phyloP scores from a whole-genome alignment of 2,329 filamentous ascomycete genomes.

The Tolypocladium cylindrosporum region DNA sequence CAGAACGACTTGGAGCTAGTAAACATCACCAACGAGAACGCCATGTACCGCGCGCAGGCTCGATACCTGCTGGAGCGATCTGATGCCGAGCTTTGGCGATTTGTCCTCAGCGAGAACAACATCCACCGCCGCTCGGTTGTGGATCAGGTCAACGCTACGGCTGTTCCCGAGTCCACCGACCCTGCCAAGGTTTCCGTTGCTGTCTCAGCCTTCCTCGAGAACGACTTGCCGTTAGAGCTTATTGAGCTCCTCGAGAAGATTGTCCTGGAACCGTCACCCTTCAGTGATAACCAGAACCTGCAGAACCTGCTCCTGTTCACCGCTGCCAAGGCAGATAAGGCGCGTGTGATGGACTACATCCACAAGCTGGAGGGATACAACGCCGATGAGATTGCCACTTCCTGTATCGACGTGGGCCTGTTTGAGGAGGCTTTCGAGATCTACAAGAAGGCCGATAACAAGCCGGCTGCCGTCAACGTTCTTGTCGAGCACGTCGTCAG shows the following conservation, averaged over 20 bases:
- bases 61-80: conserved; percentile 87
- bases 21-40: conserved; percentile 96
- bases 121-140: conserved; percentile 87
- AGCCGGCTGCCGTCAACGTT: conserved; percentile 77
- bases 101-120: conserved; percentile 93
- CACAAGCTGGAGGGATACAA: conserved; percentile 83
- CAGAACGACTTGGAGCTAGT: conserved; percentile 96
- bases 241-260: conserved; percentile 99
- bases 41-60: conserved; percentile 98
- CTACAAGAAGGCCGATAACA: conserved; percentile 94
- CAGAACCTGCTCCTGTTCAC: conserved; percentile 96
- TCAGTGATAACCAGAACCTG: conserved; percentile 93
- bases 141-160: conserved; percentile 92
- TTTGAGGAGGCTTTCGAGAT: conserved; percentile 97
- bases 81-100: conserved; percentile 85
- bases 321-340: conserved; percentile 92
- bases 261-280: conserved; percentile 95
- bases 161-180: conserved; percentile 85
- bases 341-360: conserved; percentile 91
- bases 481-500: conserved; percentile 94
- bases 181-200: conserved; percentile 92
- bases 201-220: conserved; percentile 84
- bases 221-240: conserved; percentile 84
- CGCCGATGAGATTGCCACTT: conserved; percentile 81
- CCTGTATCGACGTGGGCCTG: conserved; percentile 90